Evolutionary conservation across 768 basidiomycete genomes (phyloP), one percentile per base, ranked within the genome.

Genomic region (Cyathus striatus): DNA sequence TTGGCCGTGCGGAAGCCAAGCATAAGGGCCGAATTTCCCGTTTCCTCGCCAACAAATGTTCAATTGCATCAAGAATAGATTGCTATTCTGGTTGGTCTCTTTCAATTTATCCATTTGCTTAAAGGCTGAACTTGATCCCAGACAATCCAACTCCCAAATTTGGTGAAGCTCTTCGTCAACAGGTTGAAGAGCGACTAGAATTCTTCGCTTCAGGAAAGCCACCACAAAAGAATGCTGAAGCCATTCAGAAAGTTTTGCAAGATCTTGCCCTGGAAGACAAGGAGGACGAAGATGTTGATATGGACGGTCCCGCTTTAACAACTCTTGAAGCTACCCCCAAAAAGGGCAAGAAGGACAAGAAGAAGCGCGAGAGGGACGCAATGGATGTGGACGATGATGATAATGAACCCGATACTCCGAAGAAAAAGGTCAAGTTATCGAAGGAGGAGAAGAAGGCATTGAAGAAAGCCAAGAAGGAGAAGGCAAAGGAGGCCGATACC

Each of bases 21-120:
- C 81, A 89, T 75, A 98, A 97, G 73, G 95, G 95, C 7, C 86
- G 95, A 43, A 97, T 97, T 59, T 96, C 94, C 3, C 85, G 95
- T n/a, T 98, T 97, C 79, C 74, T 98, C 6, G 95, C 95, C 27
- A 98, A 98, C 77, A 98, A 98, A 66, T 93, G 91, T 59, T 94
- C 93, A 43, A 97, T 98, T 53, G 95, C 95, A 2, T 89, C 91
- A 13, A 78, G 95, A 42, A 97, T 98, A 65, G 95, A 98, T 61
- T 97, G 93, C 63, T 98, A 88, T 59, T 73, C 85, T 2, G 90
- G 90, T 87, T 53, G 42, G 77, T 55, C 17, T 14, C 13, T 10
- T n/a, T 45, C 17, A 18, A 12, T 37, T 5, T 41, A 21, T 25
- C 34, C 35, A 38, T 37, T 32, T 20, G 22, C 41, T 53, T 20